Conservation (phyloP, 169 alveolate genomes). For the Sarcocystis neurona region DNA sequence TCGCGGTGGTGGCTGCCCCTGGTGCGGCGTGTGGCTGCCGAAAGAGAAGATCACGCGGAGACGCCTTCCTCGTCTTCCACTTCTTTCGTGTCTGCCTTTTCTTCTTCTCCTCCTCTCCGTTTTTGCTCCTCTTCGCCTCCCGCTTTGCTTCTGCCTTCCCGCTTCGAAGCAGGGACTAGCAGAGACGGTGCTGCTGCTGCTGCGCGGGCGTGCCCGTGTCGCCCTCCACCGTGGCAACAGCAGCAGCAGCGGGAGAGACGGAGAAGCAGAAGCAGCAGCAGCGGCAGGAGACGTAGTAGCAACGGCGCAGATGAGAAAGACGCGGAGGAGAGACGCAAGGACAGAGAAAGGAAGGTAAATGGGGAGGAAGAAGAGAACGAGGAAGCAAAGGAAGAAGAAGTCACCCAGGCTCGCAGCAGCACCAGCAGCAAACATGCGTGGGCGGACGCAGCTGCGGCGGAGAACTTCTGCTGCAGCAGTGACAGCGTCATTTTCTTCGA, state of each 20-base stretch:
- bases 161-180: not conserved
- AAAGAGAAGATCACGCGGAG: not conserved
- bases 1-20: not conserved
- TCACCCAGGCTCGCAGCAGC: too few relatives aligned
- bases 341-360: too few relatives aligned
- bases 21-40: not conserved
- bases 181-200: not conserved
- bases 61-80: not conserved
- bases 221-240: not conserved
- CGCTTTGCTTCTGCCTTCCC: not conserved
- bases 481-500: too few relatives aligned
- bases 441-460: too few relatives aligned
- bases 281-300: not conserved
- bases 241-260: conserved; percentile 14
- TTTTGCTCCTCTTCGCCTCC: not conserved
- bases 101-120: not conserved
- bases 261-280: not conserved
- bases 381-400: too few relatives aligned
- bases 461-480: too few relatives aligned
- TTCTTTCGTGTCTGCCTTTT: not conserved
- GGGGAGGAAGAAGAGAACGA: too few relatives aligned
- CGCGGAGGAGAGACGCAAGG: not conserved
- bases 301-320: not conserved
- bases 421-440: too few relatives aligned
- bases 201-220: not conserved